Percentiles rank a stretch among this genome's conserved stretches.
phyloP scores from a whole-genome alignment of 2,329 filamentous ascomycete species.

The Erysiphe pulchra region DNA sequence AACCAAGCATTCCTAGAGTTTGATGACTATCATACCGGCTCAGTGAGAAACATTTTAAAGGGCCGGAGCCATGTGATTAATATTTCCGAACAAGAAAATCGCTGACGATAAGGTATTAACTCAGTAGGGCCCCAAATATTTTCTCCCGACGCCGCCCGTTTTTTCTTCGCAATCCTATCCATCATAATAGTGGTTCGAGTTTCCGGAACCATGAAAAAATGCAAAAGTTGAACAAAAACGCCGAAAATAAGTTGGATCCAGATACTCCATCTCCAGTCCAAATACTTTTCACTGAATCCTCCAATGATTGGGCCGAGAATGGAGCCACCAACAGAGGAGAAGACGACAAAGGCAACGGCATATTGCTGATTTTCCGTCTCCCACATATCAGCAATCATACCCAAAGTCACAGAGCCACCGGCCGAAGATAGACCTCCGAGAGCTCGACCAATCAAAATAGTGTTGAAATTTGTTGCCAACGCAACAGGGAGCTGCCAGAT shows the following conservation, averaged over 20 bases:
- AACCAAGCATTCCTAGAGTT: neutral
- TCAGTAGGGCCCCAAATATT: slow-evolving; percentile 47
- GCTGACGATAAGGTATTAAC: slow-evolving; percentile 30
- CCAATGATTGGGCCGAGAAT: slow-evolving; percentile 57
- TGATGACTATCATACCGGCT: slow-evolving; percentile 20
- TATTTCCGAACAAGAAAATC: slow-evolving; percentile 32
- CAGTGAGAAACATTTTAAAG: slow-evolving; percentile 47
- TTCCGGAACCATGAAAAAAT: slow-evolving; percentile 48
- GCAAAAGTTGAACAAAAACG: slow-evolving; percentile 37
- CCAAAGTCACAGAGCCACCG: slow-evolving; percentile 46
- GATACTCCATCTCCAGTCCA: slow-evolving; percentile 51
- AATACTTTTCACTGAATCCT: slow-evolving; percentile 42
- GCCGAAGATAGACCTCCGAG: slow-evolving; percentile 46
- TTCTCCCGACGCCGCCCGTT: slow-evolving; percentile 29
- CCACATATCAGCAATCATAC: slow-evolving; percentile 53
- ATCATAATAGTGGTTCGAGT: slow-evolving; percentile 55
- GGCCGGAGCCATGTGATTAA: slow-evolving; percentile 32
- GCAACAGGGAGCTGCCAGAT: slow-evolving; percentile 50
- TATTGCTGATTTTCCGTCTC: slow-evolving; percentile 47
- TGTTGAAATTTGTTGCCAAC: slow-evolving; percentile 45
- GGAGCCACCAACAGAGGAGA: slow-evolving; percentile 55
- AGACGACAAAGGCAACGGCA: slow-evolving; percentile 50
- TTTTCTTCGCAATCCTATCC: slow-evolving; percentile 52
- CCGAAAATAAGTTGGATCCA: slow-evolving; percentile 73
- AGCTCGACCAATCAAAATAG: slow-evolving; percentile 42